Evolutionary conservation across 257 asterid genomes (phyloP), one percentile per base, ranked within the genome.

Genomic region (Cinchona pubescens): DNA sequence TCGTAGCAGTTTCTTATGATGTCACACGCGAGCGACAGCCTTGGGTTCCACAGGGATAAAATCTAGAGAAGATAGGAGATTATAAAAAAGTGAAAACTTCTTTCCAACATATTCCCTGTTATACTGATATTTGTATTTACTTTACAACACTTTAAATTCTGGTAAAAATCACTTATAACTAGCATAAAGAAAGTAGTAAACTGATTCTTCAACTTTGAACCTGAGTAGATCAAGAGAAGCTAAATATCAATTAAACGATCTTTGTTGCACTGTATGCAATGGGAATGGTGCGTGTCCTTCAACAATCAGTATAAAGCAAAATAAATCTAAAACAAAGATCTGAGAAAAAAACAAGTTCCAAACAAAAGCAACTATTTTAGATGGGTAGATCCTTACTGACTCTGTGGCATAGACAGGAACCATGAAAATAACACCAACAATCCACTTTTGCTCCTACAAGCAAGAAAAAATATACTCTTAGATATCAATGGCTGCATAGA

Each of bases 391-490:
- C 76, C 94, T 89, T 75, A 94, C 98, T 4, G 99, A 95, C 80
- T 95, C 96, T 62, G 88, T 85, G 32, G 96, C 92, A 86, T 92
- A 95, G 56, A 88, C 96, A 37, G 99, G 99, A 73, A 92, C 99
- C 91, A 92, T 87, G 83, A 89, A 91, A 49, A 92, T 43, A 79
- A 95, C 91, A 32, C 86, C 90, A 76, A 91, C 99, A 10, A 92
- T 82, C 99, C 99, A 95, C 76, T 95, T 95, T 70, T 95, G 98
- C 89, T 92, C 99, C 97, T 92, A 89, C 62, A 79, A 71, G 82
- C 73, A 34, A 12, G 38, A 43, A 75, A 29, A 35, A 82, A 55
- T 38, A 42, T 9, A 68, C 12, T 43, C 19, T 73, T 8, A 11
- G 69, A 56, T n/a, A 68, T 11, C 48, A 46, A 53, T 34, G 23